These are phyloP conservation scores for Boletus barrowsii DNA, from an alignment of 768 basidiomycete species.

Conservation along the genomic window DNA sequence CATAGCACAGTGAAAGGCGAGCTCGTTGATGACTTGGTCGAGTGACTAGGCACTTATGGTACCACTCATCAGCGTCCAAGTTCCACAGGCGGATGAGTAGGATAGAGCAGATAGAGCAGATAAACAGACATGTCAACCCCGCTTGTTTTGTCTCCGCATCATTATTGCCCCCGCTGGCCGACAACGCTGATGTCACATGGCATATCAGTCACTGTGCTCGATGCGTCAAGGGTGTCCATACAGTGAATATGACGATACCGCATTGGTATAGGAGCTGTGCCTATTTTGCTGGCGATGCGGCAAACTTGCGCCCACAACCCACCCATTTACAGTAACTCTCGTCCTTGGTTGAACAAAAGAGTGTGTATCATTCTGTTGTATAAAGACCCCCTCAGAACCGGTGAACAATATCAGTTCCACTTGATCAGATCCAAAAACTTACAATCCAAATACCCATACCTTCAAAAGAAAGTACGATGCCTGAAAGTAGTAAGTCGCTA, in stretches of 20 bases:
- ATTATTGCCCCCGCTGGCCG: no score
- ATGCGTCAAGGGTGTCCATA: neutral
- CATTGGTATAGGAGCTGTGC: neutral
- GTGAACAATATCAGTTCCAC: neutral
- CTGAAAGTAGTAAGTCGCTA: neutral
- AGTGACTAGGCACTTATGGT: neutral
- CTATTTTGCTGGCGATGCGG: neutral
- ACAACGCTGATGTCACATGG: neutral
- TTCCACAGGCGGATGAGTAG: neutral
- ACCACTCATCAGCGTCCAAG: no score
- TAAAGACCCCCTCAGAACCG: neutral
- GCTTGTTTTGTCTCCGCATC: neutral
- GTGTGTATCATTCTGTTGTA: neutral
- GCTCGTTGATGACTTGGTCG: neutral
- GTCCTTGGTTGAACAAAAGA: slow-evolving; percentile 3
- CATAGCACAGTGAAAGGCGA: neutral
- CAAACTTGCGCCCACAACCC: slow-evolving; percentile 2
- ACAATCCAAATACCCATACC: neutral
- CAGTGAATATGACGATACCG: neutral
- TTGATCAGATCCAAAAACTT: neutral
- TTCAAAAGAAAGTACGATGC: neutral
- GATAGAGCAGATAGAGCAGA: neutral
- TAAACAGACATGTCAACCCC: neutral
- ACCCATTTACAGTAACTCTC: slow-evolving; percentile 1
- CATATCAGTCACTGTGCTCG: neutral